phyloP scores from a whole-genome alignment of 108 stramenopile species.

The Fistulifera pelliculosa region DNA sequence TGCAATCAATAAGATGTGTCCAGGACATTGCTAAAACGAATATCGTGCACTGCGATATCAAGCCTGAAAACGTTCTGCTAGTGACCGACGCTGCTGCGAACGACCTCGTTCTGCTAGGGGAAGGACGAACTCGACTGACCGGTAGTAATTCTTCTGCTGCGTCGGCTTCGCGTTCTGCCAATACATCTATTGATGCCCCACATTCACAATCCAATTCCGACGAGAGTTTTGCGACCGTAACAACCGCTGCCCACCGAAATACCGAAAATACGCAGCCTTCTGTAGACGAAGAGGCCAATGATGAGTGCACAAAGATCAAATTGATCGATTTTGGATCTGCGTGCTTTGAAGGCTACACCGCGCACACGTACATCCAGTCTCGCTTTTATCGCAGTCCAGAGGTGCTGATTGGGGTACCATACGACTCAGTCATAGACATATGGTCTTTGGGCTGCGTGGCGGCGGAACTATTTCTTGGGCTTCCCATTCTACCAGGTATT shows the following conservation, averaged over 20 bases:
- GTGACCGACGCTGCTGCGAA: slow-evolving; percentile 38
- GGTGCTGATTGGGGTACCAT: slow-evolving; percentile 85
- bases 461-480: slow-evolving; percentile 90
- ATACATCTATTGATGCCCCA: neutral
- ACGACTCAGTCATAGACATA: slow-evolving; percentile 96
- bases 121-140: slow-evolving; percentile 3
- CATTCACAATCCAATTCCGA: neutral
- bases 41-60: slow-evolving; percentile 97
- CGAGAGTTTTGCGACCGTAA: neutral
- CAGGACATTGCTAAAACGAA: slow-evolving; percentile 51
- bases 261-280: too few species aligned
- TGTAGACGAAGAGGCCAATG: too few species aligned
- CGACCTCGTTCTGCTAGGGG: slow-evolving; percentile 26
- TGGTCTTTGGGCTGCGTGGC: slow-evolving; percentile 96
- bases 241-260: neutral
- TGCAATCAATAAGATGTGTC: slow-evolving; percentile 58
- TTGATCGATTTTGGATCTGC: slow-evolving; percentile 98
- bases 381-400: slow-evolving; percentile 98
- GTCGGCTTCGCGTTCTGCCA: neutral
- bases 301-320: slow-evolving; percentile 44
- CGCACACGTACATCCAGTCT: slow-evolving; percentile 96
- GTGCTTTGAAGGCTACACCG: slow-evolving; percentile 80
- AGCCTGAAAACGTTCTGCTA: slow-evolving; percentile 97
- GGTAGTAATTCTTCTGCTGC: neutral
- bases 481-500: slow-evolving; percentile 94